A percentile compares a stretch with the other conserved stretches of the same genome.
Conservation (phyloP, 1,284 basidiomycete genomes). For the Leccinum fallax region DNA sequence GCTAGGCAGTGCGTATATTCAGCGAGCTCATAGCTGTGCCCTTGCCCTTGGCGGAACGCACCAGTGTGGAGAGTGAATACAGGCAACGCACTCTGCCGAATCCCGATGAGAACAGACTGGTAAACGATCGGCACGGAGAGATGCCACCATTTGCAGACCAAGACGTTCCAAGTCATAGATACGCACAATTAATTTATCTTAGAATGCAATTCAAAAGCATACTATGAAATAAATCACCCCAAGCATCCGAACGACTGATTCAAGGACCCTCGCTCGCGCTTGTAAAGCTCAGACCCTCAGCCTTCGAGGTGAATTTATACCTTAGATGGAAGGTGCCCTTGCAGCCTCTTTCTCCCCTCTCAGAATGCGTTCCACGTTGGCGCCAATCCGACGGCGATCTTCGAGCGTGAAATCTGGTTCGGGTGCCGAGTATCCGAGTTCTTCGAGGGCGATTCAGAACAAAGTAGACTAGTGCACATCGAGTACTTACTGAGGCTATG, state of each 20-base stretch:
- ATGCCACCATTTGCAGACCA: no score
- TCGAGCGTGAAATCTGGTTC: constrained; percentile 45
- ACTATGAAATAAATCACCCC: background rate
- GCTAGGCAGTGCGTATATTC: no score
- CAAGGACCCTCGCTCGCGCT: background rate
- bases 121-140: no score
- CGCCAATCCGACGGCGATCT: constrained; percentile 50
- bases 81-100: no score
- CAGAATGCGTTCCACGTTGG: constrained; percentile 51
- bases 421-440: constrained; percentile 55
- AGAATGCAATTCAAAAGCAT: background rate
- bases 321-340: constrained; percentile 42
- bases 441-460: constrained; percentile 30
- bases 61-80: no score
- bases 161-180: background rate
- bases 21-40: no score
- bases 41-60: no score
- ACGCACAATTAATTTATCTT: background rate
- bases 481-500: constrained; percentile 57
- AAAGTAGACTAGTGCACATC: background rate
- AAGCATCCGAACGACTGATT: background rate
- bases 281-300: background rate
- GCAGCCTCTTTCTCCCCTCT: constrained; percentile 56
- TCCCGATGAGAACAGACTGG: no score
- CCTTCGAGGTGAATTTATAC: background rate